A percentile compares a stretch with the other conserved stretches of the same genome.
Evolutionary conservation across 208 protist species (phyloP).

Genomic region (Trypanosoma grayi): DNA sequence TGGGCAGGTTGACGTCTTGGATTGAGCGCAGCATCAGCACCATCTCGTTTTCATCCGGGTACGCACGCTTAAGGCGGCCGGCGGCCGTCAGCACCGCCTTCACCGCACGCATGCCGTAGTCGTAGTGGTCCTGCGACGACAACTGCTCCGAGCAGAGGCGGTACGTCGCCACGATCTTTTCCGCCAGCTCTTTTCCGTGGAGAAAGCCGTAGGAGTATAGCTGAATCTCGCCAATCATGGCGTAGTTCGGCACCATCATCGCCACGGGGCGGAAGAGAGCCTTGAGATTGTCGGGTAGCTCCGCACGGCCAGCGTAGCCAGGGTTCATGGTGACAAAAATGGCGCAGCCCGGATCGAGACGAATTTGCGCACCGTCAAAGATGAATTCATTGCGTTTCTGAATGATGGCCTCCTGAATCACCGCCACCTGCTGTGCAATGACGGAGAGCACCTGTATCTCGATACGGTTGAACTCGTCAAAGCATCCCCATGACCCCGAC

Average conservation of each 20-base stretch:
- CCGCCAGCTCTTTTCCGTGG: slow-evolving; percentile 86
- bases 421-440: slow-evolving; percentile 96
- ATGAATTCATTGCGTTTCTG: slow-evolving; percentile 86
- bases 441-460: slow-evolving; percentile 97
- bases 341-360: slow-evolving; percentile 90
- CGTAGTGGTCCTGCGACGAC: slow-evolving; percentile 97
- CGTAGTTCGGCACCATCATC: slow-evolving; percentile 98
- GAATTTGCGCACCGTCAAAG: slow-evolving; percentile 94
- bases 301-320: slow-evolving; percentile 96
- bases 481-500: slow-evolving; percentile 95
- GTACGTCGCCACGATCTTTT: slow-evolving; percentile 97
- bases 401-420: slow-evolving; percentile 94
- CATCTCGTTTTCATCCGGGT: slow-evolving; percentile 92
- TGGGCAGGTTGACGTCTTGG: slow-evolving; percentile 94
- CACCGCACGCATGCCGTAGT: slow-evolving; percentile 97
- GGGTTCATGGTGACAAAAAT: slow-evolving; percentile 99
- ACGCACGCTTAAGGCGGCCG: slow-evolving; percentile 87
- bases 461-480: slow-evolving; percentile 98
- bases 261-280: slow-evolving; percentile 98
- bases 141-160: slow-evolving; percentile 96
- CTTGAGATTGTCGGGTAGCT: slow-evolving; percentile 98
- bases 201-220: slow-evolving; percentile 98
- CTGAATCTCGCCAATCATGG: slow-evolving; percentile 98
- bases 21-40: slow-evolving; percentile 95
- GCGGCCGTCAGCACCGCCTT: slow-evolving; percentile 95